Percentiles rank a stretch among this genome's conserved stretches.
Conservation (phyloP, 495 filamentous ascomycete species). For the Daldinia grandis region DNA sequence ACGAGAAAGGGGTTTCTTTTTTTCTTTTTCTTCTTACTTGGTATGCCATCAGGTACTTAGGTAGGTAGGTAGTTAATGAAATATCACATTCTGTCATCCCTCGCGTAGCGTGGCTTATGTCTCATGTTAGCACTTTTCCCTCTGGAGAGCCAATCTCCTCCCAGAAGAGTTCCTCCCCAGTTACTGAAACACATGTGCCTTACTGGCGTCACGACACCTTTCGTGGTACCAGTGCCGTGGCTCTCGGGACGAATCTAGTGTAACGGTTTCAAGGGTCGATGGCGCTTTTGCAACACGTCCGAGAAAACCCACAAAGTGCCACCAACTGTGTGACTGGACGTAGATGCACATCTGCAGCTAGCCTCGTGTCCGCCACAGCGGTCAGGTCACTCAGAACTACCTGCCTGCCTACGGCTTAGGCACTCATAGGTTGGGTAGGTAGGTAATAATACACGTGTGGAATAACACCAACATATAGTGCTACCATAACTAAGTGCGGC, state of each 20-base stretch:
- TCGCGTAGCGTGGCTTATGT: constrained; percentile 22
- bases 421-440: too few relatives aligned
- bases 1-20: not conserved
- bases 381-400: constrained; percentile 13
- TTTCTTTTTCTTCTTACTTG: not conserved
- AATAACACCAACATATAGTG: not conserved
- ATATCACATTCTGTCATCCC: constrained; percentile 11
- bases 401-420: not conserved
- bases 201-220: constrained; percentile 2
- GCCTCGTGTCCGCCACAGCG: constrained; percentile 19
- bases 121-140: constrained; percentile 18
- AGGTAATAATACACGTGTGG: not conserved
- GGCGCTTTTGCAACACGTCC: constrained; percentile 9
- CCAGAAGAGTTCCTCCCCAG: constrained; percentile 1
- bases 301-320: constrained; percentile 6
- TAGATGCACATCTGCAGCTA: constrained; percentile 17
- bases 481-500: not conserved
- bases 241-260: constrained; percentile 39
- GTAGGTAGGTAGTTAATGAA: not conserved
- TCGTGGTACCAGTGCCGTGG: constrained; percentile 25
- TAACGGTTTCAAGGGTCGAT: constrained; percentile 33
- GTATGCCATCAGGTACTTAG: not conserved
- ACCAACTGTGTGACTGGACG: constrained; percentile 12
- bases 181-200: constrained; percentile 27
- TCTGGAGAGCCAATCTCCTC: constrained; percentile 6